phyloP scores from a whole-genome alignment of 2,329 filamentous ascomycete species.

The Myriosclerotinia curreyana region DNA sequence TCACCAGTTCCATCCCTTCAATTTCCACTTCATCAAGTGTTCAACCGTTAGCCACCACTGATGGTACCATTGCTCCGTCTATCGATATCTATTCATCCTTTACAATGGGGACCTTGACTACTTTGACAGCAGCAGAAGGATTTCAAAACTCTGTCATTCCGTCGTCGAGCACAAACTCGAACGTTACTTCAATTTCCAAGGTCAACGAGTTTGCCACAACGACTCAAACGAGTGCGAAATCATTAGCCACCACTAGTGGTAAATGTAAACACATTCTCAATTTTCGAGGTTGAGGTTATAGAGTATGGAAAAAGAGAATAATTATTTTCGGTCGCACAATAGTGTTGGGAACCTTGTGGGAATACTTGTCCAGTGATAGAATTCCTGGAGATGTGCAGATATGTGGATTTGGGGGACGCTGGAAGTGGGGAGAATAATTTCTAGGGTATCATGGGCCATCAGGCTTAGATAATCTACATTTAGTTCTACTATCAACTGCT shows the following conservation, averaged over 20 bases:
- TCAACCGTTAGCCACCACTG: neutral
- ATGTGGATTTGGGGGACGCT: neutral
- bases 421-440: neutral
- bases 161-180: neutral
- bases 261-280: neutral
- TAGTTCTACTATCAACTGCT: neutral
- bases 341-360: neutral
- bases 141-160: neutral
- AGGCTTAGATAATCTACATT: neutral
- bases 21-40: neutral
- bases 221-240: neutral
- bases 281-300: neutral
- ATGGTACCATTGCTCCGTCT: neutral
- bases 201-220: neutral
- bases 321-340: neutral
- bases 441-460: neutral
- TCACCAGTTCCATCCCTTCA: neutral
- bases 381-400: neutral
- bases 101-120: neutral
- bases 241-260: neutral
- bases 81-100: slow-evolving; percentile 1
- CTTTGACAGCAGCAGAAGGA: neutral
- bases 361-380: neutral
- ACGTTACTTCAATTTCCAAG: neutral
- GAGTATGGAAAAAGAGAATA: neutral